These are phyloP conservation scores for Elongisporangium anandrum DNA, from an alignment of 352 stramenopile species.

Conservation along the genomic window DNA sequence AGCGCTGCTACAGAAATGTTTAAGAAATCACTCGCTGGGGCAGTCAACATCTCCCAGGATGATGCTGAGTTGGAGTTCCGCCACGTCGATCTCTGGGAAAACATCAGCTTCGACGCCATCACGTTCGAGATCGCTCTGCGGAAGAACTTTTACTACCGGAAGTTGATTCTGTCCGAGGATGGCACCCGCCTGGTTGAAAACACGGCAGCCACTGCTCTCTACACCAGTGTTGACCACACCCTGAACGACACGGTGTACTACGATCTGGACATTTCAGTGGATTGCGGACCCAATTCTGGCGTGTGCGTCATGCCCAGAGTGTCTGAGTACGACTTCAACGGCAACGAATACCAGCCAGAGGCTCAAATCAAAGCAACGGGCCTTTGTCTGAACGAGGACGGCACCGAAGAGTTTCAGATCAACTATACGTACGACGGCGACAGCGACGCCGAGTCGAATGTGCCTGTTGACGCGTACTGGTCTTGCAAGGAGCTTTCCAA, in stretches of 20 bases:
- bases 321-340: background rate
- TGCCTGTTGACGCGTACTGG: background rate
- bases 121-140: background rate
- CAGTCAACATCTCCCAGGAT: background rate
- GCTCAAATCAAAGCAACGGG: slow-evolving; percentile 37
- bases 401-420: slow-evolving; percentile 21
- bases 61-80: background rate
- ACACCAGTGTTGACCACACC: background rate
- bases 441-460: background rate
- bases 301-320: background rate
- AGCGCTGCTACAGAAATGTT: background rate
- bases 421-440: slow-evolving; percentile 18
- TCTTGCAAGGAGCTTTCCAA: slow-evolving; percentile 4
- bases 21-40: background rate
- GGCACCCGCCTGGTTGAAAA: background rate
- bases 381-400: slow-evolving; percentile 22
- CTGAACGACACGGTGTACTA: background rate
- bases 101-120: background rate
- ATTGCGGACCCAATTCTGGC: background rate
- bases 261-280: background rate
- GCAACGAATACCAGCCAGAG: background rate
- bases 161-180: background rate
- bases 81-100: background rate
- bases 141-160: background rate
- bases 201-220: background rate